These are phyloP conservation scores for Penicillium antarcticum DNA, from an alignment of 495 filamentous ascomycete genomes.

Conservation along the genomic window DNA sequence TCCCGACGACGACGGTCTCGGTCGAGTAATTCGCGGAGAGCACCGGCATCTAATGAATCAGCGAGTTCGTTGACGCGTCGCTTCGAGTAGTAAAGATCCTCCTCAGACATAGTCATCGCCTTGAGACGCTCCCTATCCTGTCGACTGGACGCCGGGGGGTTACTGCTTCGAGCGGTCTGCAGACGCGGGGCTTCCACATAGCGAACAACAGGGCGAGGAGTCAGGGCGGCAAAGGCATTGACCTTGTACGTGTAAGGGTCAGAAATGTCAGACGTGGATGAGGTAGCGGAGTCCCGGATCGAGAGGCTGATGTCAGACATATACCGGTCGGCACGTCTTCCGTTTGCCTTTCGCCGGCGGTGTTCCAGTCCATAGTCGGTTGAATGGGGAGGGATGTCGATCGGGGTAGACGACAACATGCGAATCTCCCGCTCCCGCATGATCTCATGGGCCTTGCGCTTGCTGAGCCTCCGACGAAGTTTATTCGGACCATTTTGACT, in stretches of 20 bases:
- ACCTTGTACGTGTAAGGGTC: constrained; percentile 73
- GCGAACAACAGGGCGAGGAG: constrained; percentile 75
- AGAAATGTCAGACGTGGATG: constrained; percentile 65
- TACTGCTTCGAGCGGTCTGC: constrained; percentile 31
- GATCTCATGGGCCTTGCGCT: constrained; percentile 69
- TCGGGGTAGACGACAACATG: constrained; percentile 66
- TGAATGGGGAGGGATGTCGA: constrained; percentile 60
- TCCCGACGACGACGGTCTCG: constrained; percentile 75
- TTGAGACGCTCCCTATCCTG: constrained; percentile 39
- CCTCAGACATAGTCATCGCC: constrained; percentile 52
- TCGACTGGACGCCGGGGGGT: constrained; percentile 35
- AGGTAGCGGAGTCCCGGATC: constrained; percentile 66
- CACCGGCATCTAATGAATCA: constrained; percentile 75
- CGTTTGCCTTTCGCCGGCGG: constrained; percentile 55
- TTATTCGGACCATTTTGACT: constrained; percentile 51
- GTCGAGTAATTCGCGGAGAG: constrained; percentile 79
- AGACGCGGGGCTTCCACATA: constrained; percentile 63
- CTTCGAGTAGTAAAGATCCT: constrained; percentile 57
- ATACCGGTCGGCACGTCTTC: constrained; percentile 56
- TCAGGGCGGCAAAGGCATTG: constrained; percentile 67
- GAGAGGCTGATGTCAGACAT: constrained; percentile 75
- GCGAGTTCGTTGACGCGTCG: constrained; percentile 77
- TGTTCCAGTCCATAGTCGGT: constrained; percentile 54
- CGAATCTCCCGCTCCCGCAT: constrained; percentile 81
- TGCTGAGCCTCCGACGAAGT: constrained; percentile 70